Percentiles rank a stretch among this genome's conserved stretches.
Evolutionary conservation across 1,284 basidiomycete genomes (phyloP).

Genomic region (Marasmius oreades): DNA sequence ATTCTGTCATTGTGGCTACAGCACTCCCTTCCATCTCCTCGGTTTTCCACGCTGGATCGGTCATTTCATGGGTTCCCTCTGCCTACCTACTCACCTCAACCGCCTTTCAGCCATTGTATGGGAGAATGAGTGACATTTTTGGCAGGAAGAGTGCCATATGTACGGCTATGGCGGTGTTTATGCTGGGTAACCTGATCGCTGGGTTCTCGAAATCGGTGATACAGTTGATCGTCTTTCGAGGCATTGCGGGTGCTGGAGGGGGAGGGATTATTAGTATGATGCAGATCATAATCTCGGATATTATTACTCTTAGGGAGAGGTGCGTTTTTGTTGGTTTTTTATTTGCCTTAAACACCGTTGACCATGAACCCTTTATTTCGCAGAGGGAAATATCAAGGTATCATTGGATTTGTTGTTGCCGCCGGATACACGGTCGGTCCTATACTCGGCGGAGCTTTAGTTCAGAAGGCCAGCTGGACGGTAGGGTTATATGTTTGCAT

Average conservation of each 20-base stretch:
- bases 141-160: constrained; percentile 68
- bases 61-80: constrained; percentile 69
- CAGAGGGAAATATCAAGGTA: constrained; percentile 60
- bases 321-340: constrained; percentile 23
- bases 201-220: constrained; percentile 62
- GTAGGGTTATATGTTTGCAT: constrained; percentile 30
- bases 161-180: constrained; percentile 56
- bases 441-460: constrained; percentile 53
- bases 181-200: constrained; percentile 57
- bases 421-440: constrained; percentile 33
- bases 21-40: constrained; percentile 66
- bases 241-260: constrained; percentile 63
- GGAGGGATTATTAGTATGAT: constrained; percentile 65
- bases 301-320: constrained; percentile 59
- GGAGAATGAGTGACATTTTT: constrained; percentile 73
- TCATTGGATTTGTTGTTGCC: constrained; percentile 51
- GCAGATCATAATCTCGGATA: constrained; percentile 64
- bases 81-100: constrained; percentile 64
- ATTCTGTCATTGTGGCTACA: constrained; percentile 68
- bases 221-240: constrained; percentile 72
- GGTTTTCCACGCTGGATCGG: constrained; percentile 65
- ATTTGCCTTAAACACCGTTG: not conserved
- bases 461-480: constrained; percentile 59
- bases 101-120: constrained; percentile 63
- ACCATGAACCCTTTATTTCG: not conserved